Evolutionary conservation across 129 eudicot genomes (phyloP).

Genomic region (Saussurea involucrata): DNA sequence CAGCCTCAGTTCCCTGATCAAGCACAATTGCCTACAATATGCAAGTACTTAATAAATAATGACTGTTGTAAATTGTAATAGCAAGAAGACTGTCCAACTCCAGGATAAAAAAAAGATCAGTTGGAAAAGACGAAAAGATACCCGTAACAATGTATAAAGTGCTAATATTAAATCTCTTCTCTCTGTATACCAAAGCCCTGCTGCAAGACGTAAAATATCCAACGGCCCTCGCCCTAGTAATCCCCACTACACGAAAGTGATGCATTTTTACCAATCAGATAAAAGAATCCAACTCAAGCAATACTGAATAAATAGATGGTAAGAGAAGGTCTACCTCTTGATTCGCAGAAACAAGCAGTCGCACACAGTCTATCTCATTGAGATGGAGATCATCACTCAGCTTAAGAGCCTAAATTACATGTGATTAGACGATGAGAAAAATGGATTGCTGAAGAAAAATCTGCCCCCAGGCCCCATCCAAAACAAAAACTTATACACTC

Average conservation of each 20-base stretch:
- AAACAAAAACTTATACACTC: not conserved
- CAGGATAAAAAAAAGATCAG: not conserved
- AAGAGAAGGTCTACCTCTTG: conserved; percentile 72
- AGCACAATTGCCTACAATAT: conserved; percentile 84
- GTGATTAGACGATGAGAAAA: conserved; percentile 4
- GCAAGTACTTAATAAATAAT: not conserved
- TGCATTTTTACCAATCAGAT: conserved; percentile 12
- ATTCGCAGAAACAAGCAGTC: conserved; percentile 87
- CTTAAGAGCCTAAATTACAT: conserved; percentile 58
- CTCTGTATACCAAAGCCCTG: conserved; percentile 97
- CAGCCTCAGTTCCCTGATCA: conserved; percentile 89
- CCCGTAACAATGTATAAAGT: conserved; percentile 81
- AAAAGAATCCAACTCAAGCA: conserved; percentile 11
- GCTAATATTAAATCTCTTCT: conserved; percentile 91
- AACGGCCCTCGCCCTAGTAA: conserved; percentile 72
- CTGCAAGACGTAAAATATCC: conserved; percentile 75
- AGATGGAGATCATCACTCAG: conserved; percentile 98
- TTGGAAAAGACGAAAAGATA: conserved; percentile 29
- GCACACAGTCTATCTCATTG: conserved; percentile 88
- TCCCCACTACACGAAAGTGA: conserved; percentile 62
- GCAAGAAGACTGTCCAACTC: not conserved
- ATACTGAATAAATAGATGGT: not conserved
- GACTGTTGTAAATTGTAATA: not conserved
- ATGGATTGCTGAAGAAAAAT: not conserved
- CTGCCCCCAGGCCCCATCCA: not conserved